These are phyloP conservation scores for Penicillium samsonianum DNA, from an alignment of 495 filamentous ascomycete species.

Conservation along the genomic window DNA sequence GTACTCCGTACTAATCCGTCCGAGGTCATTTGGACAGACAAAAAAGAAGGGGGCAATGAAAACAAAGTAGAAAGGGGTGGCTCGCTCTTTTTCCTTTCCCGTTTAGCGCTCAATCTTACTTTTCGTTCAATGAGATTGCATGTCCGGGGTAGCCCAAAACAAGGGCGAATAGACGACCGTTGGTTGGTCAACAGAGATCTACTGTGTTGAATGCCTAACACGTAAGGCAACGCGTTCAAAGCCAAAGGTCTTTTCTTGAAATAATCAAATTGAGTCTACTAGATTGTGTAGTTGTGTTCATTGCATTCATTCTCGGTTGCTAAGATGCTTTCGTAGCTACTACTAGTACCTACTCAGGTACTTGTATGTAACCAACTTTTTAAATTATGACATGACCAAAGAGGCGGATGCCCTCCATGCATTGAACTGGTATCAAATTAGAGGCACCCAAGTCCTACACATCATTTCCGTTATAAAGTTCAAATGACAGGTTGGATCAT, in stretches of 20 bases:
- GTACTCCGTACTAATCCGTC: background rate
- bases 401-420: too few relatives aligned
- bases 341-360: too few relatives aligned
- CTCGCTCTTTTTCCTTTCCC: background rate
- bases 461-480: background rate
- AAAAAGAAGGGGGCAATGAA: background rate
- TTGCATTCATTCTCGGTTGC: too few relatives aligned
- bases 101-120: conserved; percentile 2
- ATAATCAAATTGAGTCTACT: background rate
- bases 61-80: background rate
- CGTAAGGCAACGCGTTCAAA: background rate
- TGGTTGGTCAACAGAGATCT: background rate
- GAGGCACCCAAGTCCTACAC: background rate
- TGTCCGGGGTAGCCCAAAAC: background rate
- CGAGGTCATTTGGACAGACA: background rate
- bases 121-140: background rate
- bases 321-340: too few relatives aligned
- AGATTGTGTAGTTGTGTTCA: too few relatives aligned
- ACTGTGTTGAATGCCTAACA: background rate
- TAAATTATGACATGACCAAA: too few relatives aligned
- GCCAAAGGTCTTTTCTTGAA: background rate
- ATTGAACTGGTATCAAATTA: too few relatives aligned
- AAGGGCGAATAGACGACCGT: background rate
- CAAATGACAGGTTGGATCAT: background rate
- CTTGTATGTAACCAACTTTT: too few relatives aligned